These are phyloP conservation scores for Sherardia arvensis DNA, from an alignment of 257 asterid species.

Conservation along the genomic window DNA sequence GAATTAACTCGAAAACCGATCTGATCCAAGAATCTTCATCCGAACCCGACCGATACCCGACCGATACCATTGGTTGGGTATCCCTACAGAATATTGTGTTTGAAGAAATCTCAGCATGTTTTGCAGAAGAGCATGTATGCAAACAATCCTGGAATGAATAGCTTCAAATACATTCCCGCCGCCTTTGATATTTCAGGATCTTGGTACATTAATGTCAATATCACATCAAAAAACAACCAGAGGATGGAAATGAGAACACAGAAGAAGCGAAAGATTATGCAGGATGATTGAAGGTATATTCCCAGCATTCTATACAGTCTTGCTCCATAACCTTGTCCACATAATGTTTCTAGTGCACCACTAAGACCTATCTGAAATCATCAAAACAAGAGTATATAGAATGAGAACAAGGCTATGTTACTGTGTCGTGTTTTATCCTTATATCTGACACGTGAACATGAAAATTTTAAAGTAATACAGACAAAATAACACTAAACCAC, in stretches of 20 bases:
- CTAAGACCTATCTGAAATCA: constrained; percentile 55
- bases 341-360: constrained; percentile 80
- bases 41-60: too few relatives aligned
- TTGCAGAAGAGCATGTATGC: constrained; percentile 58
- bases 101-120: constrained; percentile 63
- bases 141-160: constrained; percentile 56
- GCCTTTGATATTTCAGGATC: constrained; percentile 41
- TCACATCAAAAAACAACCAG: constrained; percentile 51
- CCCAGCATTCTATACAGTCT: constrained; percentile 46
- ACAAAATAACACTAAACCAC: too few relatives aligned
- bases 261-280: constrained; percentile 39
- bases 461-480: too few relatives aligned
- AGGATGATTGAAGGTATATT: constrained; percentile 60
- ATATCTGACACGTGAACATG: too few relatives aligned
- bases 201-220: constrained; percentile 43
- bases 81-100: constrained; percentile 45
- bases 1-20: too few relatives aligned
- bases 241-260: constrained; percentile 27
- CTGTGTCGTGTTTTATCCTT: too few relatives aligned
- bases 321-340: constrained; percentile 83
- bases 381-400: not conserved
- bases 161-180: constrained; percentile 52
- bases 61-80: too few relatives aligned
- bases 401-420: too few relatives aligned
- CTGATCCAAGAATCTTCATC: too few relatives aligned